phyloP scores from a whole-genome alignment of 2,329 filamentous ascomycete genomes.

The Nemania sp. region DNA sequence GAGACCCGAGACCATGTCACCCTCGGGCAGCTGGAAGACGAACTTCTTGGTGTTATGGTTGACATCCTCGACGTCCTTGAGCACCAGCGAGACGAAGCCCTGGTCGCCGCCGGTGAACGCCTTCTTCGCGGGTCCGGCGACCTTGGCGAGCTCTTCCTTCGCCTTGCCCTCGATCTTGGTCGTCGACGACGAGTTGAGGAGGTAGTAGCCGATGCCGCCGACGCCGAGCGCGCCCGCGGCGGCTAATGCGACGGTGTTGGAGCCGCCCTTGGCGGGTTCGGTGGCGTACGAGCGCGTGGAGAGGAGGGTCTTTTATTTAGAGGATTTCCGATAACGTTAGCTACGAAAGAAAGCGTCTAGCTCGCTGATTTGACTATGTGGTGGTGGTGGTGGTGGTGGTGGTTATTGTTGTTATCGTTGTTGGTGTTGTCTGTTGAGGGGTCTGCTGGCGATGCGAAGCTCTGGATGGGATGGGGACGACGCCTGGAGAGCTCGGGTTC shows the following conservation, averaged over 20 bases:
- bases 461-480: background rate
- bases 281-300: conserved; percentile 66
- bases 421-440: conserved; percentile 2
- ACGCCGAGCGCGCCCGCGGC: conserved; percentile 63
- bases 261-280: conserved; percentile 58
- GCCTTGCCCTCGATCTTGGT: conserved; percentile 62
- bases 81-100: conserved; percentile 81
- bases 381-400: too few relatives aligned
- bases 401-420: too few relatives aligned
- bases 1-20: conserved; percentile 82
- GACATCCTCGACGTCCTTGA: conserved; percentile 76
- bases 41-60: conserved; percentile 96
- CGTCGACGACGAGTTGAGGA: conserved; percentile 54
- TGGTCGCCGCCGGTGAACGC: conserved; percentile 83
- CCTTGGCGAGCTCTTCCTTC: conserved; percentile 45
- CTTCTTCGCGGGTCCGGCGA: conserved; percentile 48
- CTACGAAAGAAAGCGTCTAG: background rate
- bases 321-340: conserved; percentile 23
- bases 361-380: too few relatives aligned
- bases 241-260: conserved; percentile 64
- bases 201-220: conserved; percentile 63
- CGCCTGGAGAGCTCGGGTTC: conserved; percentile 7
- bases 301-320: conserved; percentile 35
- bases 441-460: conserved; percentile 7
- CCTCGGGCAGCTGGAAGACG: conserved; percentile 83